phyloP scores from a whole-genome alignment of 805 yeast genomes.

The Saccharomycopsis fibuligera region DNA sequence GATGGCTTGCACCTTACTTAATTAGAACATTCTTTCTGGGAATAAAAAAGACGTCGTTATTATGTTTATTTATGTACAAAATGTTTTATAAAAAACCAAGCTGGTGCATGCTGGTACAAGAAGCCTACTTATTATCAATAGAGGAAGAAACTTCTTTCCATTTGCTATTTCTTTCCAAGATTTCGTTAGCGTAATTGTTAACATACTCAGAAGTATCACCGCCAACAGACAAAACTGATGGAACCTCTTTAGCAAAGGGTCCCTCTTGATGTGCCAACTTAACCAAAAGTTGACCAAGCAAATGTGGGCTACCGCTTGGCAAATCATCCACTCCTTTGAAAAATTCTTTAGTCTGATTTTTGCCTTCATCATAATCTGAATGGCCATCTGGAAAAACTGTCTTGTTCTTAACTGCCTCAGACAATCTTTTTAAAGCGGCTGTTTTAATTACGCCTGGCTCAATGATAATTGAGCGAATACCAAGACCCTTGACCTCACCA shows the following conservation, averaged over 20 bases:
- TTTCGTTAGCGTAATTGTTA: background rate
- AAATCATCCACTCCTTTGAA: background rate
- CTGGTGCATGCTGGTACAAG: too few relatives aligned
- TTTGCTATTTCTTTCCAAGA: background rate
- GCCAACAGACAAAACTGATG: background rate
- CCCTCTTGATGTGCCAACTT: background rate
- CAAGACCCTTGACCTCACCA: background rate
- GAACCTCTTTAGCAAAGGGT: background rate
- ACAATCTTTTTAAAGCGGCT: background rate
- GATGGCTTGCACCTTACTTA: too few relatives aligned
- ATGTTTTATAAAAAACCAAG: too few relatives aligned
- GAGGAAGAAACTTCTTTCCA: background rate
- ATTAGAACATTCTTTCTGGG: too few relatives aligned
- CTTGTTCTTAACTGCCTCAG: background rate
- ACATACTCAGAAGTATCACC: background rate
- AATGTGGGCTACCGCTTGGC: background rate
- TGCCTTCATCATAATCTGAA: background rate
- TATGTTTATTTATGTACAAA: too few relatives aligned
- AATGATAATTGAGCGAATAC: background rate
- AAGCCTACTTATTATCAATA: background rate
- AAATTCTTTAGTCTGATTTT: background rate
- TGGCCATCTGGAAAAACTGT: background rate
- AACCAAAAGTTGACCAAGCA: background rate
- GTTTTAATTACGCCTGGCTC: constrained; percentile 3
- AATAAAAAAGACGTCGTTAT: too few relatives aligned